These are phyloP conservation scores for Solanum chiquidenum DNA, from an alignment of 257 asterid species.

Conservation along the genomic window DNA sequence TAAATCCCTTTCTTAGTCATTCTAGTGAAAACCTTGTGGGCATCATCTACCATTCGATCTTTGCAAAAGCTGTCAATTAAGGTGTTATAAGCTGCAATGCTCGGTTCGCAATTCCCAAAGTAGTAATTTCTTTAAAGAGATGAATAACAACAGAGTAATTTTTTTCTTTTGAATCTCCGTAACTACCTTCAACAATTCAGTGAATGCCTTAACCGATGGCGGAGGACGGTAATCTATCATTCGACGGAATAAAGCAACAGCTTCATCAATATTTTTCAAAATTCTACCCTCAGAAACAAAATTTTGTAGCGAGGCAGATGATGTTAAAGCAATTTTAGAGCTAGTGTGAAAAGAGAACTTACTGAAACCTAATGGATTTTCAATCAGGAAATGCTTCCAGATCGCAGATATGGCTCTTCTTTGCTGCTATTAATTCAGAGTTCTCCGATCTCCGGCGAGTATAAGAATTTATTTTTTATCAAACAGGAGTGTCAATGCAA, in stretches of 20 bases:
- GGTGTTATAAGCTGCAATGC: background rate
- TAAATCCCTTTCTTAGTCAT: background rate
- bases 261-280: background rate
- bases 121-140: background rate
- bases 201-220: background rate
- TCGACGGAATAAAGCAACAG: background rate
- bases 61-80: background rate
- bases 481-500: too few species aligned
- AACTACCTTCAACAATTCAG: background rate
- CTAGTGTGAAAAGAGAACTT: background rate
- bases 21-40: background rate
- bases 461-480: background rate
- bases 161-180: background rate
- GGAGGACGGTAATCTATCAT: background rate
- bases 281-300: background rate
- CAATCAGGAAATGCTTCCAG: background rate
- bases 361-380: background rate
- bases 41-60: background rate
- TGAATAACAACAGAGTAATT: background rate
- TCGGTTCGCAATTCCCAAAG: background rate
- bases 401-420: background rate
- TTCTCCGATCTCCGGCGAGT: background rate
- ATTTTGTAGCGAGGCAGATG: background rate
- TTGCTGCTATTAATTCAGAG: background rate
- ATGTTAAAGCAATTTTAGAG: background rate